phyloP scores from a whole-genome alignment of 1,284 basidiomycete genomes.

The Moesziomyces sp. region DNA sequence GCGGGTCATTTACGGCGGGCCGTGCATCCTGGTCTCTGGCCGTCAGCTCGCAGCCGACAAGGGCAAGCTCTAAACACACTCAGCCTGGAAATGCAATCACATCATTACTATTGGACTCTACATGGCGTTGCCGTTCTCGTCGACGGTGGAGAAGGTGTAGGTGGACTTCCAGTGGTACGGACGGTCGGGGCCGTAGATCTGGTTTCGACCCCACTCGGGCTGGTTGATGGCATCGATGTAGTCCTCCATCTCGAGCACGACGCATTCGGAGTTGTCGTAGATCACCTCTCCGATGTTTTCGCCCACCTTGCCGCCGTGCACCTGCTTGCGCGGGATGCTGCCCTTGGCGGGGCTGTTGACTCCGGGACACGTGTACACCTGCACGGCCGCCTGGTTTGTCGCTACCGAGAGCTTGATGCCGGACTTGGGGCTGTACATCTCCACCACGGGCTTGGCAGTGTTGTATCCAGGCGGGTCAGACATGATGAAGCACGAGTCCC shows the following conservation, averaged over 20 bases:
- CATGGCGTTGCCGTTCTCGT: slow-evolving; percentile 35
- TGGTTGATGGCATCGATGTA: slow-evolving; percentile 62
- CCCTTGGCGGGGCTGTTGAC: slow-evolving; percentile 48
- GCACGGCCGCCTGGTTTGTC: slow-evolving; percentile 55
- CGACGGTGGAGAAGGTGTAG: slow-evolving; percentile 54
- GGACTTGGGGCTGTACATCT: slow-evolving; percentile 50
- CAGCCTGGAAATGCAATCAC: background rate
- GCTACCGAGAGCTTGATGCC: slow-evolving; percentile 56
- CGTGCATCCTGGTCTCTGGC: slow-evolving; percentile 64
- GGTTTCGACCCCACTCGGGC: slow-evolving; percentile 51
- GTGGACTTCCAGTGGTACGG: slow-evolving; percentile 58
- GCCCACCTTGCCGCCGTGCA: slow-evolving; percentile 60
- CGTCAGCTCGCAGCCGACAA: slow-evolving; percentile 54
- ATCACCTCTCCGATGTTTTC: slow-evolving; percentile 33
- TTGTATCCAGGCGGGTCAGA: slow-evolving; percentile 52
- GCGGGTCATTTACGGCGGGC: slow-evolving; percentile 59
- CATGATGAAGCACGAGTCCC: slow-evolving; percentile 61
- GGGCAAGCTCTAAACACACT: slow-evolving; percentile 48
- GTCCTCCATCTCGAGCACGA: slow-evolving; percentile 62
- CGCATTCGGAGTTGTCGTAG: slow-evolving; percentile 57
- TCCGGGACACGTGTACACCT: slow-evolving; percentile 58
- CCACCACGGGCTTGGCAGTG: slow-evolving; percentile 37
- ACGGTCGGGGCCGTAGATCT: slow-evolving; percentile 53
- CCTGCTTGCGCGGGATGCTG: slow-evolving; percentile 54
- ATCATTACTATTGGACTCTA: background rate